phyloP scores from a whole-genome alignment of 345 rosid species.

The Brassica cretica region DNA sequence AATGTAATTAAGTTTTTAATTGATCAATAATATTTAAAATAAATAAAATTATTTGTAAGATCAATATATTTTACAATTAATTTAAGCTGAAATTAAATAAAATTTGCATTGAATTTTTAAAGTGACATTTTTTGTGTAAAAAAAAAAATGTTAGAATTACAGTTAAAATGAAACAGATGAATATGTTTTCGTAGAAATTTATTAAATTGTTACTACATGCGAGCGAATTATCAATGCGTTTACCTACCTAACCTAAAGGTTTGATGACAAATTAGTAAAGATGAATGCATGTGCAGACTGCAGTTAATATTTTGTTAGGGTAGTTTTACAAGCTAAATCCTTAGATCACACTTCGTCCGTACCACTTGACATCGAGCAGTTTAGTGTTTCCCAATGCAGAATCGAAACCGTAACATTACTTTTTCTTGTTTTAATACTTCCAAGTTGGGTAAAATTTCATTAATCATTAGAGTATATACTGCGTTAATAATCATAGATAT shows the following conservation, averaged over 20 bases:
- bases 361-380: slow-evolving; percentile 34
- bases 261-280: background rate
- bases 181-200: background rate
- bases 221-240: background rate
- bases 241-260: background rate
- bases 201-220: background rate
- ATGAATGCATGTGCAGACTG: slow-evolving; percentile 29
- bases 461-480: background rate
- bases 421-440: slow-evolving; percentile 5
- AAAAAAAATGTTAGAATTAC: too few species aligned
- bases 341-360: slow-evolving; percentile 37
- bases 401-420: slow-evolving; percentile 25
- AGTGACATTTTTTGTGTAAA: too few species aligned
- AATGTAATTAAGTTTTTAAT: too few species aligned
- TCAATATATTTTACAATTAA: too few species aligned
- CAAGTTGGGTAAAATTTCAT: background rate
- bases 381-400: slow-evolving; percentile 20
- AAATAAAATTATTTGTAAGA: too few species aligned
- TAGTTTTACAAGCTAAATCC: slow-evolving; percentile 25
- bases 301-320: background rate
- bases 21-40: too few species aligned
- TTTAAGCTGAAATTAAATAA: too few species aligned
- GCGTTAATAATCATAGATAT: background rate
- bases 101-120: too few species aligned
- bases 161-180: too few species aligned